phyloP scores from a whole-genome alignment of 208 protist species.

The Herpetomonas samuelpessoai region DNA sequence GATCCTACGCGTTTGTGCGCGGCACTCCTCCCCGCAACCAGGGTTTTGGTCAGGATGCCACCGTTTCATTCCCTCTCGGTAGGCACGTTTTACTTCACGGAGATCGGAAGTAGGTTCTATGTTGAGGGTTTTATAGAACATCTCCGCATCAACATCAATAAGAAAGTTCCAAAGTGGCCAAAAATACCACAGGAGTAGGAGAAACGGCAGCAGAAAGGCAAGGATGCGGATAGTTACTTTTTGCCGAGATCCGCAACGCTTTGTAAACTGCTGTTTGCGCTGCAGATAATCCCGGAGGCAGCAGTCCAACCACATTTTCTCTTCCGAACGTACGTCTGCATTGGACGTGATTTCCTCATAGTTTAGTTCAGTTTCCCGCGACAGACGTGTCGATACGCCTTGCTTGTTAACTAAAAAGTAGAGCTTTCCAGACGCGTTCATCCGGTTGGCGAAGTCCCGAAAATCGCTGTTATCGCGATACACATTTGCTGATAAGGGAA shows the following conservation, averaged over 20 bases:
- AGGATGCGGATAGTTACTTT: constrained; percentile 24
- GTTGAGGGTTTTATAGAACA: constrained; percentile 53
- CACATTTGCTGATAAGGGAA: no score
- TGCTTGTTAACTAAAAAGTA: constrained; percentile 23
- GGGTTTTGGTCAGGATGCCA: constrained; percentile 88
- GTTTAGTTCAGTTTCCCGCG: not conserved
- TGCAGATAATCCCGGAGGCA: constrained; percentile 72
- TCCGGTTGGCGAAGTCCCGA: constrained; percentile 22
- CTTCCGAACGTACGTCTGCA: not conserved
- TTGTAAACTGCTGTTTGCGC: constrained; percentile 42
- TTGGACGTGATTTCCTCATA: constrained; percentile 3
- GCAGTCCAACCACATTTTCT: constrained; percentile 51
- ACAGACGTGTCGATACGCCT: not conserved
- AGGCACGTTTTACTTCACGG: constrained; percentile 67
- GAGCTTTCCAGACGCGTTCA: constrained; percentile 16
- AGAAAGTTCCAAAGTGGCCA: constrained; percentile 82
- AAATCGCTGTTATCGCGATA: constrained; percentile 28
- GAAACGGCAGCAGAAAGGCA: constrained; percentile 18
- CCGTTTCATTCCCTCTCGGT: constrained; percentile 64
- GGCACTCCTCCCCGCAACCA: constrained; percentile 61
- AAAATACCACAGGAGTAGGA: constrained; percentile 28
- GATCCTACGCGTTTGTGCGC: constrained; percentile 49
- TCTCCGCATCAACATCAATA: constrained; percentile 69
- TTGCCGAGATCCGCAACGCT: constrained; percentile 14
- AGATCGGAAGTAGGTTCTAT: constrained; percentile 32